Evolutionary conservation across 2,329 filamentous ascomycete species (phyloP).

Genomic region (Aspergillus udagawae): DNA sequence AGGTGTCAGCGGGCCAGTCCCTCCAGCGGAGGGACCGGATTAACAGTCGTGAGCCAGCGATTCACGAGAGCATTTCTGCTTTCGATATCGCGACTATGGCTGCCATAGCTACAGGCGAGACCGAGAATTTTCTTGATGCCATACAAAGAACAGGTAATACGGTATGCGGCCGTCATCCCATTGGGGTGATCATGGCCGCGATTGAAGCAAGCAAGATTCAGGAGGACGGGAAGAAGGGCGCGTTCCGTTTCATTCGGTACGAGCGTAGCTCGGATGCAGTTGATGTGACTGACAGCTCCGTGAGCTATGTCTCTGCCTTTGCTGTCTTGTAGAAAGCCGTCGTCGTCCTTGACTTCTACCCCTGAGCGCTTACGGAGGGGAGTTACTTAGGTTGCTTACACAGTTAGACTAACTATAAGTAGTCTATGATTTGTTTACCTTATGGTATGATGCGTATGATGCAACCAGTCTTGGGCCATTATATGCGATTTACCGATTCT

Average conservation of each 20-base stretch:
- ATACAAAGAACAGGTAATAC: conserved; percentile 77
- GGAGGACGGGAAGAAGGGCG: conserved; percentile 41
- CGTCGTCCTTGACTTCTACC: neutral
- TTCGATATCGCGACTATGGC: conserved; percentile 81
- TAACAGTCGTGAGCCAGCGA: conserved; percentile 44
- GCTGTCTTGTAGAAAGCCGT: conserved; percentile 57
- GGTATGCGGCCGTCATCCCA: conserved; percentile 90
- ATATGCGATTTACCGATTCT: neutral
- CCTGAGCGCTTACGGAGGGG: neutral
- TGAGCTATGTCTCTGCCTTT: conserved; percentile 93
- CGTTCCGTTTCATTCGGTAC: conserved; percentile 79
- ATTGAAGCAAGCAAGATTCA: conserved; percentile 60
- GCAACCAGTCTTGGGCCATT: neutral
- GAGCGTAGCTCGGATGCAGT: conserved; percentile 76
- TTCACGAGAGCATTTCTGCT: conserved; percentile 78
- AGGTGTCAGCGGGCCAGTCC: conserved; percentile 25
- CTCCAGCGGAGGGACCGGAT: conserved; percentile 31
- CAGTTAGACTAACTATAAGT: neutral
- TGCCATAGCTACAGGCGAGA: conserved; percentile 72
- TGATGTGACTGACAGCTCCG: conserved; percentile 69
- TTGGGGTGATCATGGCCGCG: conserved; percentile 86
- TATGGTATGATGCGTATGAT: neutral
- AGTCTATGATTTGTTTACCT: neutral
- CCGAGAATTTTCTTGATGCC: conserved; percentile 65
- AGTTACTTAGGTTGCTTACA: neutral